phyloP scores from a whole-genome alignment of 306 rosid genomes.

The Bauhinia variegata region DNA sequence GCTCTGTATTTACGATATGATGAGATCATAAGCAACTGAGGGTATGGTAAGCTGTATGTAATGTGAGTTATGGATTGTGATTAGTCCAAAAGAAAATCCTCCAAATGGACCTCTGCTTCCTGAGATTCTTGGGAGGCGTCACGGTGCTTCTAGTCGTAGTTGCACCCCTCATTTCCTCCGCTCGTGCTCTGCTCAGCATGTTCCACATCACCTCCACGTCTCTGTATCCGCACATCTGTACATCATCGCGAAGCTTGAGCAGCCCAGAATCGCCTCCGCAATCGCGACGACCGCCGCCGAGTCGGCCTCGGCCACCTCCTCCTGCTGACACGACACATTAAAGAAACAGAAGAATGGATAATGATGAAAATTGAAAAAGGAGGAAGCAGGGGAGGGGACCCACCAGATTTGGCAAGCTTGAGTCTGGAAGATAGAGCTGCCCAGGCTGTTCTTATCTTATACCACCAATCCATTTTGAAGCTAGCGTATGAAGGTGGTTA shows the following conservation, averaged over 20 bases:
- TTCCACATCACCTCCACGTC: constrained; percentile 75
- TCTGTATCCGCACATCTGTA: constrained; percentile 57
- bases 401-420: constrained; percentile 54
- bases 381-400: not conserved
- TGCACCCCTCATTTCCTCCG: constrained; percentile 15
- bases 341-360: not conserved
- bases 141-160: not conserved
- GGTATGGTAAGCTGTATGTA: too few species aligned
- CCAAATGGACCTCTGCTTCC: constrained; percentile 27
- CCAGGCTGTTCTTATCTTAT: constrained; percentile 48
- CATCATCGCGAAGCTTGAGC: constrained; percentile 60
- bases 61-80: constrained; percentile 9
- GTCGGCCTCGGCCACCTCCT: constrained; percentile 7
- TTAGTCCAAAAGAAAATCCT: constrained; percentile 35
- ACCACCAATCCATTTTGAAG: constrained; percentile 55
- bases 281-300: not conserved
- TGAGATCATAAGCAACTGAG: too few species aligned
- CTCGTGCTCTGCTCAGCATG: constrained; percentile 45
- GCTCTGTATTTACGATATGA: too few species aligned
- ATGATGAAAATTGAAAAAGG: not conserved
- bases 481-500: not conserved
- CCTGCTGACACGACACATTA: not conserved
- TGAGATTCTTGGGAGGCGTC: not conserved
- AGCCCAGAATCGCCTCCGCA: constrained; percentile 26
- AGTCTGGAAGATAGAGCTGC: constrained; percentile 38